Conservation (phyloP, 768 basidiomycete genomes). For the Rhizopogon rudus region DNA sequence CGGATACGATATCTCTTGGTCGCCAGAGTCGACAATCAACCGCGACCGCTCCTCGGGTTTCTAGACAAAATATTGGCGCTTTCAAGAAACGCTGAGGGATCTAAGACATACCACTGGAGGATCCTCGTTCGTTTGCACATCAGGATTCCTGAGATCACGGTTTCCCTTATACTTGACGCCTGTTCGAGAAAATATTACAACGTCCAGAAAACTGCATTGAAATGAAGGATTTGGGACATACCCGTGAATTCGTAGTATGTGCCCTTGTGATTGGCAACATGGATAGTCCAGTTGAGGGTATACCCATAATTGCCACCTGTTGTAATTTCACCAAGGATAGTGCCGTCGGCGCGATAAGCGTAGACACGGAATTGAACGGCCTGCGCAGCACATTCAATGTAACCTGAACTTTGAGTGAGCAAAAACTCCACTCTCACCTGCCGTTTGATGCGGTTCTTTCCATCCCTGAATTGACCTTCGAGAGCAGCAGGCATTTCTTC, state of each 20-base stretch:
- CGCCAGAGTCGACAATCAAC: not conserved
- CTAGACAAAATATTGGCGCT: not conserved
- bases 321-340: constrained; percentile 26
- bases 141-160: not conserved
- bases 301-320: constrained; percentile 8
- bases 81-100: not conserved
- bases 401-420: not conserved
- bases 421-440: constrained; percentile 14
- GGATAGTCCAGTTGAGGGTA: constrained; percentile 23
- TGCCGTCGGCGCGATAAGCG: constrained; percentile 19
- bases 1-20: not conserved
- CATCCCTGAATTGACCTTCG: constrained; percentile 15
- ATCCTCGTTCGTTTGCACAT: not conserved
- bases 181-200: not conserved
- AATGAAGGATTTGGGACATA: not conserved
- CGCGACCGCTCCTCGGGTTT: not conserved
- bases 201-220: not conserved
- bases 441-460: constrained; percentile 20
- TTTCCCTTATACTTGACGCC: not conserved
- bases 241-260: constrained; percentile 13
- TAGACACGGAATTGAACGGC: constrained; percentile 31
- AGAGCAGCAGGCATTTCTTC: constrained; percentile 11
- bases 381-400: constrained; percentile 6
- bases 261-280: constrained; percentile 31
- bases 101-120: not conserved